Conservation (phyloP, 208 protist species). For the Herpetomonas tarakana region DNA sequence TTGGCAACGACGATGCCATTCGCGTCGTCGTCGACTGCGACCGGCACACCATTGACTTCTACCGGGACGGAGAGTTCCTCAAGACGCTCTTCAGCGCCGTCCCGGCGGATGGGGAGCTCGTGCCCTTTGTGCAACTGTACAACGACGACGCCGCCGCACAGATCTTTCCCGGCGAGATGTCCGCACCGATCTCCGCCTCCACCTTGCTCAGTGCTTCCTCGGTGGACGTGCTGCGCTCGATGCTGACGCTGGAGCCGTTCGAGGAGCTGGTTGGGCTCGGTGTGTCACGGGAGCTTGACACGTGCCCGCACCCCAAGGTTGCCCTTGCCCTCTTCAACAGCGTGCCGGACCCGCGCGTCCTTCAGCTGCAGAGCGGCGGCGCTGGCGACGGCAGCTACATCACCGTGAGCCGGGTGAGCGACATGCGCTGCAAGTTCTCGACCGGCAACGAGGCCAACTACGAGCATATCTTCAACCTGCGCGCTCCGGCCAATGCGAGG, state of each 20-base stretch:
- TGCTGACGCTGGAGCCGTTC: conserved; percentile 83
- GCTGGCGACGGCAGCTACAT: conserved; percentile 50
- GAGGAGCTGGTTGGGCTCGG: conserved; percentile 63
- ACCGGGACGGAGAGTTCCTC: conserved; percentile 83
- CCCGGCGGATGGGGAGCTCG: conserved; percentile 71
- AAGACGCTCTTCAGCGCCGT: conserved; percentile 84
- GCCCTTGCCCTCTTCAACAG: conserved; percentile 82
- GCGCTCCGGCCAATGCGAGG: conserved; percentile 47
- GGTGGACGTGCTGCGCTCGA: conserved; percentile 83
- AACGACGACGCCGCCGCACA: conserved; percentile 82
- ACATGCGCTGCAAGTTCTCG: conserved; percentile 73
- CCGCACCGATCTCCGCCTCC: conserved; percentile 64
- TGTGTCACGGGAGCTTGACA: conserved; percentile 67
- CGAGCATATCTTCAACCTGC: conserved; percentile 82
- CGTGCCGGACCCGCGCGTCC: conserved; percentile 68
- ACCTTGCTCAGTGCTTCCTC: conserved; percentile 75
- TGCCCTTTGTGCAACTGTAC: conserved; percentile 91
- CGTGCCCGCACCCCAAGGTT: conserved; percentile 58
- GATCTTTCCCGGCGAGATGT: conserved; percentile 78
- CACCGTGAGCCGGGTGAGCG: conserved; percentile 60
- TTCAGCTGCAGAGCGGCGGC: conserved; percentile 59
- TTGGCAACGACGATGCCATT: conserved; percentile 80
- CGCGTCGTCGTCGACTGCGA: conserved; percentile 79
- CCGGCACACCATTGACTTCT: conserved; percentile 73
- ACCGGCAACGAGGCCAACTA: conserved; percentile 62